phyloP scores from a whole-genome alignment of 2,329 filamentous ascomycete genomes.

The Penicillium oxalicum region DNA sequence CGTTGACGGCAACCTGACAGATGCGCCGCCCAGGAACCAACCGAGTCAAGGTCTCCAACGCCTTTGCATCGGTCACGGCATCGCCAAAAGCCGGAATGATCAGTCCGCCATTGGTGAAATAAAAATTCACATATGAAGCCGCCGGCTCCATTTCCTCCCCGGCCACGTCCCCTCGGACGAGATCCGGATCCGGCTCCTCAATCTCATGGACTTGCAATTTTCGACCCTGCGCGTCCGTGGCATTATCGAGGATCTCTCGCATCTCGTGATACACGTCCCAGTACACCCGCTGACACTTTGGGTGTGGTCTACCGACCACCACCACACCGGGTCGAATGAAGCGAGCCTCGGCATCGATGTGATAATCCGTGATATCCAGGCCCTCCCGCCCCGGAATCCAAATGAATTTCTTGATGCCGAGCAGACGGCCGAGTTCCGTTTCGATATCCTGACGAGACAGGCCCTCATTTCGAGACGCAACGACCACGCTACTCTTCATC shows the following conservation, averaged over 20 bases:
- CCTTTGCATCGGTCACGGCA: conserved; percentile 16
- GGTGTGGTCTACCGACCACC: conserved; percentile 22
- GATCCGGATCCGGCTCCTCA: conserved; percentile 24
- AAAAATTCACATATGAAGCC: conserved; percentile 28
- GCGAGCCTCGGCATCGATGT: conserved; percentile 27
- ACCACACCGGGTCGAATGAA: conserved; percentile 26
- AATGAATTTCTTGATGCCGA: conserved; percentile 28
- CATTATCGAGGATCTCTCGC: conserved; percentile 13
- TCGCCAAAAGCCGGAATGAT: conserved; percentile 27
- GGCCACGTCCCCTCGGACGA: conserved; percentile 13
- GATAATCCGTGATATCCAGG: conserved; percentile 31
- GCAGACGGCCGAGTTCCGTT: conserved; percentile 18
- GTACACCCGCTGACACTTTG: conserved; percentile 13
- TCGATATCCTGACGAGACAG: conserved; percentile 21
- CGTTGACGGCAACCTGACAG: conserved; percentile 23
- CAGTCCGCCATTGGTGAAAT: conserved; percentile 26
- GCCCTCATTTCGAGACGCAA: conserved; percentile 26
- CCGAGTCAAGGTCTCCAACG: conserved; percentile 18
- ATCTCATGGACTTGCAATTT: conserved; percentile 20
- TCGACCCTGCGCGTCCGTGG: conserved; percentile 22
- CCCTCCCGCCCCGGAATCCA: conserved; percentile 29
- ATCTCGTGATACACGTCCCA: conserved; percentile 25
- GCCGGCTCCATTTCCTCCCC: conserved; percentile 20
- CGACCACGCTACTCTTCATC: conserved; percentile 30
- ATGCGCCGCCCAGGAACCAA: conserved; percentile 25